Percentiles rank a stretch among this genome's conserved stretches.
phyloP scores from a whole-genome alignment of 805 yeast genomes.

The Zygotorulaspora florentina region DNA sequence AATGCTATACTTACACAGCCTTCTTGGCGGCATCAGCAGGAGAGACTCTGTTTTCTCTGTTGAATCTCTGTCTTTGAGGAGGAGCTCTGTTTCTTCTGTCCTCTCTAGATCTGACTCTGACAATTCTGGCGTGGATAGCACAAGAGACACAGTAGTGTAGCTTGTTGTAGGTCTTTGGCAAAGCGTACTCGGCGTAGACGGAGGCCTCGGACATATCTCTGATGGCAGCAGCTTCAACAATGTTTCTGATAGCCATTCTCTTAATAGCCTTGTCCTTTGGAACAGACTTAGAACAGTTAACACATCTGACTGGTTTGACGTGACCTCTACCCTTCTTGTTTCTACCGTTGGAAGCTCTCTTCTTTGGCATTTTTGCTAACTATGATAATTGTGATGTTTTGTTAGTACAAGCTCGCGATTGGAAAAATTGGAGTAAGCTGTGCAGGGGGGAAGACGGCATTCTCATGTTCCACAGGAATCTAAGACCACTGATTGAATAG shows the following conservation, averaged over 20 bases:
- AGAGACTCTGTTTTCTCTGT: conserved; percentile 90
- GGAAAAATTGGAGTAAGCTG: neutral
- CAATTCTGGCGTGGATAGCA: conserved; percentile 99
- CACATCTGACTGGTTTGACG: conserved; percentile 99
- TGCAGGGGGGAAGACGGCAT: neutral
- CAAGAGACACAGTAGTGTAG: conserved; percentile 99
- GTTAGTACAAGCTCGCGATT: neutral
- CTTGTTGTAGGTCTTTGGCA: conserved; percentile 99
- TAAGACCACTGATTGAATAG: no score
- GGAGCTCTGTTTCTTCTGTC: conserved; percentile 99
- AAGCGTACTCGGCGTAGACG: conserved; percentile 97
- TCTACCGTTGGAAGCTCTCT: conserved; percentile 99
- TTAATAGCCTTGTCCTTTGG: conserved; percentile 99
- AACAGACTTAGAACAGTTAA: conserved; percentile 99
- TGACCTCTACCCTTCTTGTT: conserved; percentile 99
- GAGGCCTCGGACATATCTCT: conserved; percentile 99
- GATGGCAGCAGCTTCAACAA: conserved; percentile 99
- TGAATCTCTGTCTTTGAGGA: conserved; percentile 98
- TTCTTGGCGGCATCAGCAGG: conserved; percentile 98
- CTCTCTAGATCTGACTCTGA: conserved; percentile 98
- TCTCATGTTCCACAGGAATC: neutral
- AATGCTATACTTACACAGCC: conserved; percentile 48
- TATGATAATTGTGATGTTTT: neutral
- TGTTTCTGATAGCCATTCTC: conserved; percentile 99
- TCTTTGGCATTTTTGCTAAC: conserved; percentile 83